Base-by-base conservation (phyloP, 306 rosid species). In the Fragaria ananassa region DNA sequence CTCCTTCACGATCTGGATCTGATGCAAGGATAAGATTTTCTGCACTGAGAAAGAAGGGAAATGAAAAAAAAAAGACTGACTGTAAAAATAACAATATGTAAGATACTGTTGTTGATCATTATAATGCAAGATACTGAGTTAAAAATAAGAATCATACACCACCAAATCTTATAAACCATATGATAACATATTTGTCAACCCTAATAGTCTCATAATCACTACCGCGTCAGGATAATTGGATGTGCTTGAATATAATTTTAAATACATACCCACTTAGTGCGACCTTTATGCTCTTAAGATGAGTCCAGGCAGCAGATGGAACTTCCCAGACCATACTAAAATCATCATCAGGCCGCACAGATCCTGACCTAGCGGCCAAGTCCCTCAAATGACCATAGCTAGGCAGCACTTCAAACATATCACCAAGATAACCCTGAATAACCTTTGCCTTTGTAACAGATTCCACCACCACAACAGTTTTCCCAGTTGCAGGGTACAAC, bases 271-370 rank as follows among this genome's bases (percentile, higher is more conserved):
- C 89, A 80, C 77, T 89, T 34, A 95, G 78, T 25, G 99, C 87
- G 79, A 86, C 92, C 80, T 90, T 92, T 79, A 95, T 90, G 91
- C 92, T 95, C 88, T 92, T 91, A 65, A 95, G 88, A 87, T 88
- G 97, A 87, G 99, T 90, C 98, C 97, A 95, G 68, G 99, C 97
- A 49, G 99, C 44, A 47, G 99, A 80, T 1, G 99, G 99, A 85
- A 95, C 99, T 87, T 95, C 99, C 99, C 99, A 95, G 78, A 95
- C 96, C 98, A 95, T 90, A 68, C 97, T 92, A 80, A 95, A 95
- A 85, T 95, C 97, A 61, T 95, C 97, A 72, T 95, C 97, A 13
- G 99, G 99, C 64, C 97, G 83, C 80, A 95, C 99, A 27, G 99
- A 95, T 75, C 99, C 99, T 56, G 98, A 92, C 86, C 97, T 90